Base-by-base conservation (phyloP, 2,329 filamentous ascomycete genomes). In the Xylaria sp. region DNA sequence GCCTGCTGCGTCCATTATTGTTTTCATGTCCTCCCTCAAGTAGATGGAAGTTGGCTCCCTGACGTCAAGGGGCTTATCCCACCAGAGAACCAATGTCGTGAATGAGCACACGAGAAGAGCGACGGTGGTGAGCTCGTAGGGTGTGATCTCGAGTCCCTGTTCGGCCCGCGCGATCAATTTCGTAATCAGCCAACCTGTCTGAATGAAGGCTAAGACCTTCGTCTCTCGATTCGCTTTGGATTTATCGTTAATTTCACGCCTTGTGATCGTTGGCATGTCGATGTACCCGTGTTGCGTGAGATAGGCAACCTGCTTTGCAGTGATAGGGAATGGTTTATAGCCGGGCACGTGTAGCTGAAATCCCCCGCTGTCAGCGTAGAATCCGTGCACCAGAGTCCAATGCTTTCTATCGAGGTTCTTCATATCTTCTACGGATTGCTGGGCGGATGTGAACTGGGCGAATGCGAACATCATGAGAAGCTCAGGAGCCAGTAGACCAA, bases 301-400 rank as follows among this genome's bases (percentile, higher is more conserved):
- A 54, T 65, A 67, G 3, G 31, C 60, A 10, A 70, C n/a, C 41
- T 62, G 60, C 23, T 65, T 67, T 3, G 68, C 68, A 1, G 65
- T 60, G 28, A 70, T 34, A 3, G 68, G 65, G 44, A 70, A 67
- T 15, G 65, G 39, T 13, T 60, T 37, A 15, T 52, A 34, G 15
- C 48, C 51, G 1, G 31, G 20, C 2, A 55, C 50, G 13, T 67
- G 20, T 8, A 70, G 28, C 10, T 60, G 51, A n/a, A 67, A 67
- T 6, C 65, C 68, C 1, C 65, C 65, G 12, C 59, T 70, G 41
- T 70, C 65, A 15, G 68, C 65, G 31, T 67, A 70, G 56, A 70
- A 70, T 2, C 57, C 68, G 23, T 67, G 65, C 1, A 41, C 50
- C 9, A 67, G 20, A 10, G 65, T 65, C 68, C 68, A 70, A 28